Conservation (phyloP, 2,329 filamentous ascomycete genomes). For the Raffaelea arxii region DNA sequence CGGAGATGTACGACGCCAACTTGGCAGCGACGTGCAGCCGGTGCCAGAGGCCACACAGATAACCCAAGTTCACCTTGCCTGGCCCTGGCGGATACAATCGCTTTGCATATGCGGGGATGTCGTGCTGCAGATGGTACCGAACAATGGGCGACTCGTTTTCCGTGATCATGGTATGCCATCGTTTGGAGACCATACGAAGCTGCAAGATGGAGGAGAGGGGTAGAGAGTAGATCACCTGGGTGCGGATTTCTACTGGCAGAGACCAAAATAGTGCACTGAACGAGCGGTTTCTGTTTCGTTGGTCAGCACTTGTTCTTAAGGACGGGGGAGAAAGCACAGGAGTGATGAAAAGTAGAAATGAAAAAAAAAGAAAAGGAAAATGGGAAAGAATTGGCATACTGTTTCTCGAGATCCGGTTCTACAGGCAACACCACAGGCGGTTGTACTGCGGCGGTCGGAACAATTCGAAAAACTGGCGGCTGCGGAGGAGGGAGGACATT, state of each 20-base stretch:
- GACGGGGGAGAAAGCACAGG: no score
- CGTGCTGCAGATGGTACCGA: slow-evolving; percentile 48
- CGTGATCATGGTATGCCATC: slow-evolving; percentile 50
- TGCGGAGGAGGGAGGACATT: no score
- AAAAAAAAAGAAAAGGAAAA: no score
- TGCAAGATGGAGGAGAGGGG: slow-evolving; percentile 52
- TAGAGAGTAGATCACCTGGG: slow-evolving; percentile 50
- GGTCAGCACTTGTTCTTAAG: no score
- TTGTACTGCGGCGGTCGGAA: no score
- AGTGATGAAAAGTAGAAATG: no score
- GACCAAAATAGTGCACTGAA: no score
- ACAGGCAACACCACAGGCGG: no score
- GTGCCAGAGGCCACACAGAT: slow-evolving; percentile 57
- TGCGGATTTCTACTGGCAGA: slow-evolving; percentile 52
- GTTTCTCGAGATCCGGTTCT: no score
- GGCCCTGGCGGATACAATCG: slow-evolving; percentile 48
- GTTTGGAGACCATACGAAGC: slow-evolving; percentile 46
- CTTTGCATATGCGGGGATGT: slow-evolving; percentile 50
- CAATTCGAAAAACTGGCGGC: no score
- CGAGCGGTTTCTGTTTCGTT: no score
- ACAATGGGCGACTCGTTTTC: slow-evolving; percentile 52
- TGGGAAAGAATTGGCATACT: no score
- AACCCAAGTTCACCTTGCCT: slow-evolving; percentile 43
- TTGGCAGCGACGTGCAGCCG: slow-evolving; percentile 55
- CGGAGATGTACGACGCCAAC: slow-evolving; percentile 50